Evolutionary conservation across 1,284 basidiomycete species (phyloP), one percentile per base, ranked within the genome.

Genomic region (Cryptococcus hybrid): DNA sequence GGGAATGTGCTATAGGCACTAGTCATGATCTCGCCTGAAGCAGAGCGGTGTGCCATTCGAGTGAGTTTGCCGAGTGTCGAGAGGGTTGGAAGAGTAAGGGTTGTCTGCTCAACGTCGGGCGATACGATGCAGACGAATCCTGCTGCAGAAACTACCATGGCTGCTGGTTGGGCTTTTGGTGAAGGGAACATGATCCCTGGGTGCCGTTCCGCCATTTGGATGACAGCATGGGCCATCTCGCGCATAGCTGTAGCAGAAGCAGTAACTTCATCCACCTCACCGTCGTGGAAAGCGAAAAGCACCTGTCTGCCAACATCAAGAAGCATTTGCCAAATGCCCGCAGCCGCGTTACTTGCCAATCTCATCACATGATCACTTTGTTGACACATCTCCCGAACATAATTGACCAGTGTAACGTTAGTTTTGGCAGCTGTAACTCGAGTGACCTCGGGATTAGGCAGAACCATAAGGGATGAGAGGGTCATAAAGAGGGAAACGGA

Each of bases 241-340:
- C 70, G 60, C 52, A 74, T 61, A 0, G 68, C 64, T 7, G 58
- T 63, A 9, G 66, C 65, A 42, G 70, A 63, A 13, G 59, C 24
- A 5, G 62, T 63, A 35, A 71, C 60, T 42, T 70, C 68, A 43
- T 71, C 67, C 6, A 57, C 56, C 30, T 73, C 69, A 15, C 67
- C 65, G 36, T 56, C 52, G 53, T 75, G 72, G 47, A 72, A 73
- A 15, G 69, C 70, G 47, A 64, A 59, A 2, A 77, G 60, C 11
- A 65, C 59, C 47, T 74, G 71, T 9, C 72, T 57, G n/a, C 66
- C 61, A 0, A 62, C 59, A 59, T 77, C 71, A 24, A 71, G 58
- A 11, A 72, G 57, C 38, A 71, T 61, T 47, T 69, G 67, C 71
- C 74, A 76, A 11, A 57, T 24, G 7, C 30, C 56, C 36, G 45